Evolutionary conservation across 768 basidiomycete species (phyloP).

Genomic region (Suillus hirtellus): DNA sequence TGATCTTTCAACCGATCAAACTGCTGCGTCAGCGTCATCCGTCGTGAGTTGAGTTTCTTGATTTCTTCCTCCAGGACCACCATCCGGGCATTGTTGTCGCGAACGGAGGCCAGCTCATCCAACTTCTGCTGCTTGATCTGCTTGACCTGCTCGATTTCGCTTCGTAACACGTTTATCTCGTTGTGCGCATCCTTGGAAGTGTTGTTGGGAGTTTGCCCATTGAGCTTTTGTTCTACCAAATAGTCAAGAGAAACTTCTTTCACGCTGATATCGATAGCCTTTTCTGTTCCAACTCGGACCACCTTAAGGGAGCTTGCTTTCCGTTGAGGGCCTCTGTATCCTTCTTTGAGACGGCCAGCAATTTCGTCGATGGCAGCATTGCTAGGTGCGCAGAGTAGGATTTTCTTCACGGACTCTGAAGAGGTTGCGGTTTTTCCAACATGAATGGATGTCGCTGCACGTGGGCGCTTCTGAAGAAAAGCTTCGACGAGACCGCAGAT

Average conservation of each 20-base stretch:
- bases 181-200: constrained; percentile 52
- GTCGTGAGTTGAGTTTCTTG: constrained; percentile 59
- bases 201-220: constrained; percentile 40
- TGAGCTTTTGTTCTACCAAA: constrained; percentile 77
- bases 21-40: constrained; percentile 63
- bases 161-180: constrained; percentile 58
- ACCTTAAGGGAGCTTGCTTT: constrained; percentile 65
- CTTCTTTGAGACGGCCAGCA: constrained; percentile 80
- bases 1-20: constrained; percentile 81
- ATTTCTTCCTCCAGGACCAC: constrained; percentile 72
- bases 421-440: constrained; percentile 43
- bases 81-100: constrained; percentile 56
- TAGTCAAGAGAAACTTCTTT: constrained; percentile 86
- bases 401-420: constrained; percentile 57
- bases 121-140: constrained; percentile 56
- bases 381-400: constrained; percentile 94
- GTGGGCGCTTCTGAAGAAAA: constrained; percentile 64
- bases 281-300: constrained; percentile 85
- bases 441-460: constrained; percentile 49
- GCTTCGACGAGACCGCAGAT: constrained; percentile 92
- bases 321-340: constrained; percentile 60
- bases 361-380: constrained; percentile 99
- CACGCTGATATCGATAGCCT: constrained; percentile 73
- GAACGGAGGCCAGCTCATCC: constrained; percentile 55
- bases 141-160: constrained; percentile 73